A percentile compares a stretch with the other conserved stretches of the same genome.
phyloP scores from a whole-genome alignment of 192 early-diverging fungal species.

The Backusella tuberculispora region DNA sequence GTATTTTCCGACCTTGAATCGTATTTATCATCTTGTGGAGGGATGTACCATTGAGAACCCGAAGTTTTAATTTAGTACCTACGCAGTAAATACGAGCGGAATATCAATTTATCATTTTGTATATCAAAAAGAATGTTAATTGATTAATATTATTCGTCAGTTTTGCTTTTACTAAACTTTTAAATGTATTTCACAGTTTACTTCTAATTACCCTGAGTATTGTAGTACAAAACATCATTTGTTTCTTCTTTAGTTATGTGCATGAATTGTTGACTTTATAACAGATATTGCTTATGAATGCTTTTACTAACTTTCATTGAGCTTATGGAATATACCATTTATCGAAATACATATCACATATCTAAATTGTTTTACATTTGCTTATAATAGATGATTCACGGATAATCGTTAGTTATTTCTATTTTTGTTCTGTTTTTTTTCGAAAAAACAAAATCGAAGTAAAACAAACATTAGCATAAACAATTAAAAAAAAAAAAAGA shows the following conservation, averaged over 20 bases:
- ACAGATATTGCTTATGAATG: too few species aligned
- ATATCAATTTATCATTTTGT: too few species aligned
- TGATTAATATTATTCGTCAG: too few species aligned
- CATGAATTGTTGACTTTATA: too few species aligned
- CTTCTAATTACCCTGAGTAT: too few species aligned
- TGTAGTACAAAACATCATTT: too few species aligned
- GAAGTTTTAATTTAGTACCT: not conserved
- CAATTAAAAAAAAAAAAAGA: too few species aligned
- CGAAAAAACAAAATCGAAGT: not conserved
- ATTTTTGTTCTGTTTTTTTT: not conserved
- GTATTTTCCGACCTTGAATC: not conserved
- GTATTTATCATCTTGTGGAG: too few species aligned
- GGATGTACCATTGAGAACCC: not conserved
- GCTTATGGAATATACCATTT: not conserved
- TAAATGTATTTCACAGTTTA: too few species aligned
- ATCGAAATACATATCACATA: not conserved
- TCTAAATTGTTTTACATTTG: not conserved
- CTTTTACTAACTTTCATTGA: not conserved
- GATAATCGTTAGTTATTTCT: conserved; percentile 3
- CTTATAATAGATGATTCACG: not conserved
- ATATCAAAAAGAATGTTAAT: too few species aligned
- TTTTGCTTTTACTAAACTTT: too few species aligned
- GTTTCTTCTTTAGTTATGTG: too few species aligned
- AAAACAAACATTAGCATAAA: not conserved
- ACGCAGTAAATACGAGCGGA: not conserved